Percentiles rank a stretch among this genome's conserved stretches.
phyloP scores from a whole-genome alignment of 129 eudicot genomes.

The Cynara cardunculus region DNA sequence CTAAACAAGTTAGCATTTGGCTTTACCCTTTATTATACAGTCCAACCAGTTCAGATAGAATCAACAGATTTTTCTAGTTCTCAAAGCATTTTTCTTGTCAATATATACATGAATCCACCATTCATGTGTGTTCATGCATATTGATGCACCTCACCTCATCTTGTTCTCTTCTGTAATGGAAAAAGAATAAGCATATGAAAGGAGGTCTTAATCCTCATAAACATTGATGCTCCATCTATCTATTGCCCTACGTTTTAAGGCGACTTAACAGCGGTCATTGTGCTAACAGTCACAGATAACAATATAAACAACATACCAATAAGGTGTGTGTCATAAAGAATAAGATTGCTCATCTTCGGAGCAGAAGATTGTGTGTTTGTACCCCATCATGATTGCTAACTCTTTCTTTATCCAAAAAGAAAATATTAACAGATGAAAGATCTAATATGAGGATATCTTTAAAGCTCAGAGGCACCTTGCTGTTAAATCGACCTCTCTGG shows the following conservation, averaged over 20 bases:
- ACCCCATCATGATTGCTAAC: background rate
- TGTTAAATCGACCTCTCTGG: conserved; percentile 89
- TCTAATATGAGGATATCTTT: background rate
- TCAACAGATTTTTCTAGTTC: background rate
- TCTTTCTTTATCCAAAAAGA: background rate
- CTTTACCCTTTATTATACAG: background rate
- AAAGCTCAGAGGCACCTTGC: conserved; percentile 53
- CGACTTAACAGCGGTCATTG: background rate
- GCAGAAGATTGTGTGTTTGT: background rate
- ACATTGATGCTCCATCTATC: background rate
- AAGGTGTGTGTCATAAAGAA: background rate
- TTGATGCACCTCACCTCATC: too few relatives aligned
- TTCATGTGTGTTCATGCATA: too few relatives aligned
- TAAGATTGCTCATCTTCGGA: background rate
- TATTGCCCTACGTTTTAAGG: background rate
- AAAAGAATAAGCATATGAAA: background rate
- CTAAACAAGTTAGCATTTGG: background rate
- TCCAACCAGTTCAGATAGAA: background rate
- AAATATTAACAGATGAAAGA: background rate
- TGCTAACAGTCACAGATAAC: background rate
- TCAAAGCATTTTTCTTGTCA: background rate
- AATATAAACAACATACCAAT: background rate
- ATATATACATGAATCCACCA: too few relatives aligned
- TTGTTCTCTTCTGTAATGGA: background rate
- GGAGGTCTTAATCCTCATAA: background rate